phyloP scores from a whole-genome alignment of 2,329 filamentous ascomycete species.

The Parafenestella ontariensis region DNA sequence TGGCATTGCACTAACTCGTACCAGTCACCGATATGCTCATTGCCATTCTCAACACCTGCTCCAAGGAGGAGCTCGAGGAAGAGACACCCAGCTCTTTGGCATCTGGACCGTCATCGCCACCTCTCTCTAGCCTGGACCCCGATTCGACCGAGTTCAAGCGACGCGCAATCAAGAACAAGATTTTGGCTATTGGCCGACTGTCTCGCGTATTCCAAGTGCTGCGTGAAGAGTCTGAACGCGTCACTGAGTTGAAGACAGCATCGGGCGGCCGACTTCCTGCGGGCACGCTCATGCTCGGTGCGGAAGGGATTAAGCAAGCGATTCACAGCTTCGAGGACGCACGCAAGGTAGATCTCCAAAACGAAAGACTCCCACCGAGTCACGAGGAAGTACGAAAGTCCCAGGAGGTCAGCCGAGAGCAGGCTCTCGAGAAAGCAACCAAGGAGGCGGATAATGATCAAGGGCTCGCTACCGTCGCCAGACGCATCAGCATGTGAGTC shows the following conservation, averaged over 20 bases:
- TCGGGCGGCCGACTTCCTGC: slow-evolving; percentile 90
- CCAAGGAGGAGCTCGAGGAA: slow-evolving; percentile 94
- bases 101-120: slow-evolving; percentile 77
- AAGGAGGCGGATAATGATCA: slow-evolving; percentile 92
- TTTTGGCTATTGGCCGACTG: slow-evolving; percentile 92
- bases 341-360: slow-evolving; percentile 94
- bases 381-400: slow-evolving; percentile 89
- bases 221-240: slow-evolving; percentile 94
- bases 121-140: slow-evolving; percentile 70
- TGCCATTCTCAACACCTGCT: slow-evolving; percentile 96
- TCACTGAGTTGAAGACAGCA: slow-evolving; percentile 97
- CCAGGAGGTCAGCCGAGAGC: slow-evolving; percentile 79
- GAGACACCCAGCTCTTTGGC: slow-evolving; percentile 78
- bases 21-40: slow-evolving; percentile 95
- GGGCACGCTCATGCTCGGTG: slow-evolving; percentile 95
- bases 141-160: slow-evolving; percentile 94
- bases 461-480: slow-evolving; percentile 82
- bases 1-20: slow-evolving; percentile 22
- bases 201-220: slow-evolving; percentile 98
- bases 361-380: slow-evolving; percentile 89
- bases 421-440: slow-evolving; percentile 84
- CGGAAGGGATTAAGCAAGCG: slow-evolving; percentile 97
- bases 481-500: slow-evolving; percentile 94
- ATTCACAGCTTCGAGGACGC: slow-evolving; percentile 98
- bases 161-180: slow-evolving; percentile 99